Conservation (phyloP, 2,329 filamentous ascomycete species). For the Monosporascus sp. region DNA sequence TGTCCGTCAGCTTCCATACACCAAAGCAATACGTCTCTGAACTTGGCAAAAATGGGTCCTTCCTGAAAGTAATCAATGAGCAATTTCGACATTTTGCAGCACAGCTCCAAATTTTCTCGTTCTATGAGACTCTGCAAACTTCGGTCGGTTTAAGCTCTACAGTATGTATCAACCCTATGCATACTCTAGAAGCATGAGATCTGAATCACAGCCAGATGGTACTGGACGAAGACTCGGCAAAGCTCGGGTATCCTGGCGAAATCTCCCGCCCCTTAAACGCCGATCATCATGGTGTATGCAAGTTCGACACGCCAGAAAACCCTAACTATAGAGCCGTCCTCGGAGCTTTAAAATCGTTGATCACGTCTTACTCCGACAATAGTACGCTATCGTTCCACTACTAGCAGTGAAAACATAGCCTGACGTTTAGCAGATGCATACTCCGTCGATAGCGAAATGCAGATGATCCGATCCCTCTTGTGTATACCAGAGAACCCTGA, state of each 20-base stretch:
- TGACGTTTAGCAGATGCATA: neutral
- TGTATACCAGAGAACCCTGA: neutral
- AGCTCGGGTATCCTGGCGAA: slow-evolving; percentile 6
- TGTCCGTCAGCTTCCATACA: slow-evolving; percentile 3
- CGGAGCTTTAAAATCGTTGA: slow-evolving; percentile 2
- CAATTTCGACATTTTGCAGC: slow-evolving; percentile 8
- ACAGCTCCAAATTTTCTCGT: slow-evolving; percentile 7
- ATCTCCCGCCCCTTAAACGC: slow-evolving; percentile 3
- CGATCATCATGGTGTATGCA: slow-evolving; percentile 5
- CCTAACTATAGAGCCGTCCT: slow-evolving; percentile 5
- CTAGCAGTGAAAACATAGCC: neutral
- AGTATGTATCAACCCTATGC: neutral
- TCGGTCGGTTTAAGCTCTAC: slow-evolving; percentile 1
- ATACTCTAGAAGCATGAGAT: neutral
- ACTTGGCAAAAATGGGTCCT: slow-evolving; percentile 1
- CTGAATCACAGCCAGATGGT: neutral
- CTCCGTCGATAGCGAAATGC: neutral
- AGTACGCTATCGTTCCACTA: neutral
- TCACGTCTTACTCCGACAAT: neutral
- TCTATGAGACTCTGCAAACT: slow-evolving; percentile 8
- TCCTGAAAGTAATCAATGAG: slow-evolving; percentile 6
- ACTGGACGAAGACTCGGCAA: slow-evolving; percentile 4
- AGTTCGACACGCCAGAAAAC: slow-evolving; percentile 3
- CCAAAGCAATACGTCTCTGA: slow-evolving; percentile 6
- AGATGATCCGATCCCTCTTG: neutral